Evolutionary conservation across 23 red algal species (phyloP).

Genomic region (Agarophyton chilense): DNA sequence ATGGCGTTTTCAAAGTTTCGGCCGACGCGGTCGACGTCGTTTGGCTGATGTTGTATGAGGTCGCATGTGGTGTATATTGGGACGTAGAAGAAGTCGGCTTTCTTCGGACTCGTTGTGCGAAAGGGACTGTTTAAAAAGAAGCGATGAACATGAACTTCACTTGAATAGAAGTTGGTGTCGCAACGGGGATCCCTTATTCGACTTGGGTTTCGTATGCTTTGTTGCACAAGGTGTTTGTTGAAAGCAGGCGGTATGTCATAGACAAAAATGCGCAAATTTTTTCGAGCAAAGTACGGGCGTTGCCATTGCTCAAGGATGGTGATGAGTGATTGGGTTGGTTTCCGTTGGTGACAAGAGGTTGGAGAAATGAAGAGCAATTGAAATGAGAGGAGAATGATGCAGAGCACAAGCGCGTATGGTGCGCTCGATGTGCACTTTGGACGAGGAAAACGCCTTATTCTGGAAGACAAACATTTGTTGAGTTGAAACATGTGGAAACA

Average conservation of each 20-base stretch:
- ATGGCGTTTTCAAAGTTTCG: constrained; percentile 54
- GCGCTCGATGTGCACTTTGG: not conserved
- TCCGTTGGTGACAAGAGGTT: not conserved
- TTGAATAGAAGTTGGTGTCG: constrained; percentile 58
- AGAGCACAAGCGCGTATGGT: not conserved
- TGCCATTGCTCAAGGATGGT: constrained; percentile 12
- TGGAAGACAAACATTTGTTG: too few species aligned
- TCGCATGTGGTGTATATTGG: constrained; percentile 61
- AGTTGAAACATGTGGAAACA: too few species aligned
- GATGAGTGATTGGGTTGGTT: not conserved
- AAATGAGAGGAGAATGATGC: not conserved
- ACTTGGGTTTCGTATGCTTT: constrained; percentile 40
- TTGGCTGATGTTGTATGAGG: constrained; percentile 64
- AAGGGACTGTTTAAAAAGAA: constrained; percentile 29
- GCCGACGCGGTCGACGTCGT: constrained; percentile 39
- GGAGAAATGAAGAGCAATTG: not conserved
- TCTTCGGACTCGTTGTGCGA: constrained; percentile 49
- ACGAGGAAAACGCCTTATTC: too few species aligned
- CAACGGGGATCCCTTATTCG: constrained; percentile 53
- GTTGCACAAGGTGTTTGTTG: constrained; percentile 65
- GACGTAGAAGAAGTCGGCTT: constrained; percentile 73
- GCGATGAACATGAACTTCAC: constrained; percentile 55
- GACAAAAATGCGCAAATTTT: constrained; percentile 50
- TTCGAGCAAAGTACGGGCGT: not conserved
- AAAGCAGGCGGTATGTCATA: constrained; percentile 68